Evolutionary conservation across 495 filamentous ascomycete species (phyloP).

Genomic region (Penicillium cinerascens): DNA sequence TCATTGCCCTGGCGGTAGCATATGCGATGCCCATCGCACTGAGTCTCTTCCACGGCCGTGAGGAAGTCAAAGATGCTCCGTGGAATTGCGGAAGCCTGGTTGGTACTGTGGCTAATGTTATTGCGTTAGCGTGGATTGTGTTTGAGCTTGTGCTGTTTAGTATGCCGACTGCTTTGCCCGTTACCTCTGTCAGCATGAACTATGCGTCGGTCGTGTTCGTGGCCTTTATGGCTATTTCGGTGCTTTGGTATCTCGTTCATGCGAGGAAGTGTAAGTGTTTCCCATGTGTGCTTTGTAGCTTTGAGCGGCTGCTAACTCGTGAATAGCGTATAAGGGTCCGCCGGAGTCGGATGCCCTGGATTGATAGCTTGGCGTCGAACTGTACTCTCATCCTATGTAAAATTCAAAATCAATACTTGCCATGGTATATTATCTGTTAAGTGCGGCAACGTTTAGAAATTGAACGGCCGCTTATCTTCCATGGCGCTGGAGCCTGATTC

Average conservation of each 20-base stretch:
- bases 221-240: conserved; percentile 45
- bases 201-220: conserved; percentile 64
- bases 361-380: background rate
- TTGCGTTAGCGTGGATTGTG: conserved; percentile 57
- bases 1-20: conserved; percentile 55
- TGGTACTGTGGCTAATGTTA: conserved; percentile 53
- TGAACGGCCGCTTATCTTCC: too few relatives aligned
- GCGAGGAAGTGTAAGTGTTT: conserved; percentile 41
- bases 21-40: conserved; percentile 58
- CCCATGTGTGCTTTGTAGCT: background rate
- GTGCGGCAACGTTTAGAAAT: too few relatives aligned
- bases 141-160: conserved; percentile 59
- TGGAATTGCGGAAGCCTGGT: conserved; percentile 54
- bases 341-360: conserved; percentile 37
- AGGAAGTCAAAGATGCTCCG: conserved; percentile 48
- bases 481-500: too few relatives aligned
- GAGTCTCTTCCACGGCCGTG: conserved; percentile 49
- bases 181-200: conserved; percentile 51
- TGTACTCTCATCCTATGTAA: too few relatives aligned
- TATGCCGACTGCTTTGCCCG: conserved; percentile 49
- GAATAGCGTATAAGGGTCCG: conserved; percentile 44
- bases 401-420: too few relatives aligned
- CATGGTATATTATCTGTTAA: too few relatives aligned
- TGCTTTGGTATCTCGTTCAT: conserved; percentile 44
- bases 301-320: conserved; percentile 8